Percentiles rank a stretch among this genome's conserved stretches.
phyloP scores from a whole-genome alignment of 2,329 filamentous ascomycete genomes.

The Neonectria coccinea region DNA sequence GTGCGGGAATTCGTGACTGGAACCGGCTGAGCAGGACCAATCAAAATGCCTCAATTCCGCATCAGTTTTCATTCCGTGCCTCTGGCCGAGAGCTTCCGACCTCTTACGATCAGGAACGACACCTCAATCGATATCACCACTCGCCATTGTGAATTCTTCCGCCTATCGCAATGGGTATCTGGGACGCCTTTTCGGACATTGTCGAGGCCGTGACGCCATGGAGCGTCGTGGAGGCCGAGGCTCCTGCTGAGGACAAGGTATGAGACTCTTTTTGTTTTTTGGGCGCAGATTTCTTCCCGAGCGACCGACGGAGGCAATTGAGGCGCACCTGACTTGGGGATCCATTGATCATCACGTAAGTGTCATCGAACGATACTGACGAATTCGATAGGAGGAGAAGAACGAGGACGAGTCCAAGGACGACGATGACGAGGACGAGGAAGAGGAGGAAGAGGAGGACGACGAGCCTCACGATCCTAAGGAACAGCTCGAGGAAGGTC shows the following conservation, averaged over 20 bases:
- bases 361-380: slow-evolving; percentile 32
- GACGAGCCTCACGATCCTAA: slow-evolving; percentile 90
- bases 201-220: slow-evolving; percentile 74
- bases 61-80: slow-evolving; percentile 58
- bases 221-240: slow-evolving; percentile 73
- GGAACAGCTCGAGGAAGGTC: slow-evolving; percentile 91
- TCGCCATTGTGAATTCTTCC: slow-evolving; percentile 55
- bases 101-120: slow-evolving; percentile 52
- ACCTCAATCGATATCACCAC: slow-evolving; percentile 54
- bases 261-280: slow-evolving; percentile 39
- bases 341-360: slow-evolving; percentile 7
- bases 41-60: slow-evolving; percentile 62
- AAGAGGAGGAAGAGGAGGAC: slow-evolving; percentile 70
- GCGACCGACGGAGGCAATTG: slow-evolving; percentile 32
- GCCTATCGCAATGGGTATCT: slow-evolving; percentile 71
- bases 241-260: slow-evolving; percentile 74
- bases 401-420: slow-evolving; percentile 68
- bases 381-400: slow-evolving; percentile 51
- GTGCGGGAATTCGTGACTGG: slow-evolving; percentile 39
- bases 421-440: slow-evolving; percentile 45
- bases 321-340: slow-evolving; percentile 15
- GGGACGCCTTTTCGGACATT: slow-evolving; percentile 73
- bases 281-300: slow-evolving; percentile 35
- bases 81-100: slow-evolving; percentile 57
- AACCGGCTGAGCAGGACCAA: slow-evolving; percentile 52